These are phyloP conservation scores for Claviceps pusilla DNA, from an alignment of 2,329 filamentous ascomycete species.

Conservation along the genomic window DNA sequence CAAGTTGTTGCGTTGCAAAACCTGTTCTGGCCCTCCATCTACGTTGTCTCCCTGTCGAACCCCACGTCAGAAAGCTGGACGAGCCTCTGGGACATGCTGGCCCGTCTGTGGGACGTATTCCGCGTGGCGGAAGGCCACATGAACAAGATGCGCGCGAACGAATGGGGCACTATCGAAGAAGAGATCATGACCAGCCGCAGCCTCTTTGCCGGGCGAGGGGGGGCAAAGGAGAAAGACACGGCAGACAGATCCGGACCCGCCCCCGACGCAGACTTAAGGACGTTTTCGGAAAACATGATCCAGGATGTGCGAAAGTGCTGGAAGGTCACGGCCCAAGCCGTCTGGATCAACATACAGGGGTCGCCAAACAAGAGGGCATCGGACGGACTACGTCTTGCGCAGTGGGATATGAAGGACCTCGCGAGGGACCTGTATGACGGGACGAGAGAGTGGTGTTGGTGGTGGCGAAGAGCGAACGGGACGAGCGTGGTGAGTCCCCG, in stretches of 20 bases:
- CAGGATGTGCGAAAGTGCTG: slow-evolving; percentile 32
- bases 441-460: slow-evolving; percentile 19
- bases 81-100: slow-evolving; percentile 8
- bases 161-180: slow-evolving; percentile 5
- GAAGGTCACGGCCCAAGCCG: slow-evolving; percentile 18
- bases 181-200: slow-evolving; percentile 5
- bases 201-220: slow-evolving; percentile 12
- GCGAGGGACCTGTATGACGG: slow-evolving; percentile 17
- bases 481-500: background rate
- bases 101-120: slow-evolving; percentile 8
- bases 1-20: slow-evolving; percentile 17
- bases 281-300: slow-evolving; percentile 27
- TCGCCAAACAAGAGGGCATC: slow-evolving; percentile 20
- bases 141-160: slow-evolving; percentile 5
- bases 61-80: slow-evolving; percentile 8
- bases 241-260: background rate
- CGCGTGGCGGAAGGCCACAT: slow-evolving; percentile 10
- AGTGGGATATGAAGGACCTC: slow-evolving; percentile 18
- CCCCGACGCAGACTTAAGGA: slow-evolving; percentile 18
- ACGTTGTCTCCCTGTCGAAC: slow-evolving; percentile 8
- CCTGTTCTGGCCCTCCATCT: slow-evolving; percentile 17
- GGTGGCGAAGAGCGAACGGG: slow-evolving; percentile 13
- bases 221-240: background rate
- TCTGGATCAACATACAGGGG: slow-evolving; percentile 25
- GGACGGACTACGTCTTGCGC: slow-evolving; percentile 20